These are phyloP conservation scores for Colletotrichum viniferum DNA, from an alignment of 2,329 filamentous ascomycete species.

Conservation along the genomic window DNA sequence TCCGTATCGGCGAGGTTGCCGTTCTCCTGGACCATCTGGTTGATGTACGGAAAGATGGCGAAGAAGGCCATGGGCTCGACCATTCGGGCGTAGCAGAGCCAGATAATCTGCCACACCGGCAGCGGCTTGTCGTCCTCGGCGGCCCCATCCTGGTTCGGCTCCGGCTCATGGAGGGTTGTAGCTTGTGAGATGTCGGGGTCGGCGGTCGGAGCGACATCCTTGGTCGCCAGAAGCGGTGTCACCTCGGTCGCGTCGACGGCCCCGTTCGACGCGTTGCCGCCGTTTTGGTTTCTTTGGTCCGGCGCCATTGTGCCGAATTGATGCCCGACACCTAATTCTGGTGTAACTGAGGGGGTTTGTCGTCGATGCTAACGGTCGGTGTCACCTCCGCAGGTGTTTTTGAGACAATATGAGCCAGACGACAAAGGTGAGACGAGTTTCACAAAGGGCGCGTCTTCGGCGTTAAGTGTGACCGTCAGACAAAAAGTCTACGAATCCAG, in stretches of 20 bases:
- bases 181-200: conserved; percentile 5
- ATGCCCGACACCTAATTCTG: background rate
- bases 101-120: conserved; percentile 61
- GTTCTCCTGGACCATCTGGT: conserved; percentile 74
- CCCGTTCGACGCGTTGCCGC: background rate
- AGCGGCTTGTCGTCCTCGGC: background rate
- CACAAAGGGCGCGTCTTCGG: background rate
- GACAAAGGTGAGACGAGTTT: background rate
- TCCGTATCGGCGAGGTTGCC: conserved; percentile 66
- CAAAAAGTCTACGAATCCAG: background rate
- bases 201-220: conserved; percentile 7
- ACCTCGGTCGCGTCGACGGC: background rate
- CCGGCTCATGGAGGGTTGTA: background rate
- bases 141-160: background rate
- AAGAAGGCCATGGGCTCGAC: conserved; percentile 85
- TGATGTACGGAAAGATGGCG: conserved; percentile 81
- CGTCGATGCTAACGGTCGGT: background rate
- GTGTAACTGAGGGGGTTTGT: background rate
- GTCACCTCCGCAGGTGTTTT: background rate
- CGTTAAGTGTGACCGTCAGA: background rate
- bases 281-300: background rate
- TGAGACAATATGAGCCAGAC: background rate
- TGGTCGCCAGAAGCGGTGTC: background rate
- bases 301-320: background rate
- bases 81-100: conserved; percentile 75